Base-by-base conservation (phyloP, 345 rosid genomes). In the Citrus hindsii region DNA sequence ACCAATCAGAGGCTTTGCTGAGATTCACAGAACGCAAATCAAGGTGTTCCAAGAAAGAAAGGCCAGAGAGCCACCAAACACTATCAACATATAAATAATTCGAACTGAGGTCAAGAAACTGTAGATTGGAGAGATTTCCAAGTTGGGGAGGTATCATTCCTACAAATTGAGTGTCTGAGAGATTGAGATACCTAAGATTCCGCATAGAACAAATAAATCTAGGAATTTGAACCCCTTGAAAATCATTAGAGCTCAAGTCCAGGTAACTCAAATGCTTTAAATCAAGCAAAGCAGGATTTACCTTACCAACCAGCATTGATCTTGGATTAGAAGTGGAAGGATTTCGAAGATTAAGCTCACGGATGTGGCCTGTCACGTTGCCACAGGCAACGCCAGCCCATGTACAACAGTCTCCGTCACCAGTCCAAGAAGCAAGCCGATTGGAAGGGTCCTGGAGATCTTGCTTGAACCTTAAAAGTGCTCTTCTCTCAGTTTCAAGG, bases 181-280 rank as follows among this genome's bases (percentile, higher is more conserved):
- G 75, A 55, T 71, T 55, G 16, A 71, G 62, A 32, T 71, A 71
- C 24, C 30, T 72, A 13, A 72, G 14, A n/a, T 72, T 56, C 6
- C 13, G 3, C 32, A 72, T 3, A 22, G 30, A 72, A 30, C 51
- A 73, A 40, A 65, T n/a, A 70, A 77, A 85, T 27, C 9, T 19
- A n/a, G 76, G 82, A 62, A 80, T 21, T 22, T 27, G 33, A 77
- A 74, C 9, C 48, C 51, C 51, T 46, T 46, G 51, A 46, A 46
- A 46, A 46, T 46, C 51, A 46, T 46, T 46, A 46, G 60, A 35
- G 64, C 85, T 75, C 1, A 85, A 51, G 74, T 82, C 82, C 59
- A 77, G 58, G 63, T 79, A 82, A 72, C 22, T 6, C 21, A 22
- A 56, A 4, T 42, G 48, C 48, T 42, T 42, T 42, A 42, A 42